Base-by-base conservation (phyloP, 2,329 filamentous ascomycete species). In the Escovopsis weberi region DNA sequence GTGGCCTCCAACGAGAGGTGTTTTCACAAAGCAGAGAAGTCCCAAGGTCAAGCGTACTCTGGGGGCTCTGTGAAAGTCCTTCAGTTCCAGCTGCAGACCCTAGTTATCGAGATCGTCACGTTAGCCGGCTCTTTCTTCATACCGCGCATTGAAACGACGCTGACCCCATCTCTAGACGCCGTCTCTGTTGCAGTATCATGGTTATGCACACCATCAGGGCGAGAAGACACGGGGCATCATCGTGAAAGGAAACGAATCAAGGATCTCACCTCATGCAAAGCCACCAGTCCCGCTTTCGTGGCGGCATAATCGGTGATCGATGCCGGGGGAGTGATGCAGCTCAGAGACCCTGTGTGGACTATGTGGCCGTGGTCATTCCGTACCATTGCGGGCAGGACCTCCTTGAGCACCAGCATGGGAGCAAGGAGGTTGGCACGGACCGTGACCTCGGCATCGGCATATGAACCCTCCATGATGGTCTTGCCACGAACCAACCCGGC, bases 371-470 rank as follows among this genome's bases (percentile, higher is more conserved):
- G 78, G 54, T 81, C 74, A 2, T 51, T 52, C 10, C 56, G 52
- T 26, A 75, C 60, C 69, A 82, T 79, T 18, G 62, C 53, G 0
- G 77, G 77, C 2, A 81, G 56, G 54, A 81, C 80, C 45, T 78
- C 69, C 51, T 75, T 38, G 64, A 61, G 37, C 71, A 68, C 58
- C 12, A 71, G 67, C 59, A 78, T 79, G 53, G 80, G 78, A 0
- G 72, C 64, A 8, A 78, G 59, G 1, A 74, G 64, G 56, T 82
- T 82, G 33, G 55, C 59, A 39, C 49, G 49, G 19, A 62, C 41
- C 4, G 56, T 59, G 3, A 53, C 34, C 39, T 60, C 54, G 5
- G 57, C 42, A 37, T 60, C 56, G 5, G 43, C 47, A 12, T 59
- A 55, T 2, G 47, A 45, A 2, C 54, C 55, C 2, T 59, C 54